A percentile compares a stretch with the other conserved stretches of the same genome.
phyloP scores from a whole-genome alignment of 2,329 filamentous ascomycete species.

The Trichoderma polysporum region DNA sequence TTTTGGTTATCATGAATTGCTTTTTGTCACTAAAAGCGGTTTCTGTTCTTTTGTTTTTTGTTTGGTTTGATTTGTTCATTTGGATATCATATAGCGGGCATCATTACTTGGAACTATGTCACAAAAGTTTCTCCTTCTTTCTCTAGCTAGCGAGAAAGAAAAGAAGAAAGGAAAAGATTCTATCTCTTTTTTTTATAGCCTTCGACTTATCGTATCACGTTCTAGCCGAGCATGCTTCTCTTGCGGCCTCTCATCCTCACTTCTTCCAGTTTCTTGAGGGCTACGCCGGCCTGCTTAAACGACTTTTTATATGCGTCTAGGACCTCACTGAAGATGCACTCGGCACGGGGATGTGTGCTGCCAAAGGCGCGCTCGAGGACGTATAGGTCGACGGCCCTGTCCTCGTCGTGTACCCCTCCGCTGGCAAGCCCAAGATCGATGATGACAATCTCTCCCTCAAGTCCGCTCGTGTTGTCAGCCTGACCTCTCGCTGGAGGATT shows the following conservation, averaged over 20 bases:
- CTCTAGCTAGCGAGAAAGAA: not conserved
- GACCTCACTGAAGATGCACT: slow-evolving; percentile 71
- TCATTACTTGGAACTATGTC: slow-evolving; percentile 24
- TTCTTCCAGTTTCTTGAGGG: slow-evolving; percentile 82
- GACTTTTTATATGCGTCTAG: slow-evolving; percentile 70
- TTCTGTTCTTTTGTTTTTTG: slow-evolving; percentile 5
- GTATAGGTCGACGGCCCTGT: slow-evolving; percentile 93
- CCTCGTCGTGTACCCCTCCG: slow-evolving; percentile 81
- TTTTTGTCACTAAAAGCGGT: slow-evolving; percentile 13
- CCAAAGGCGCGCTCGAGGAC: slow-evolving; percentile 93
- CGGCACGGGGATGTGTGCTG: slow-evolving; percentile 87
- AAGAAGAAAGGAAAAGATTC: not conserved
- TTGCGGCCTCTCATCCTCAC: slow-evolving; percentile 93
- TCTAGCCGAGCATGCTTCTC: slow-evolving; percentile 88
- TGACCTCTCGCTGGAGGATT: slow-evolving; percentile 33
- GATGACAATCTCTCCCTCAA: slow-evolving; percentile 76
- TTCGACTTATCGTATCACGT: not conserved
- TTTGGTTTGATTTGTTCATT: slow-evolving; percentile 18
- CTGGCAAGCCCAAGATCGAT: slow-evolving; percentile 94
- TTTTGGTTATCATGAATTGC: not conserved
- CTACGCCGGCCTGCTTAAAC: slow-evolving; percentile 72
- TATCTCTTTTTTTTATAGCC: not conserved
- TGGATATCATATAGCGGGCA: slow-evolving; percentile 35
- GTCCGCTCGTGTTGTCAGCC: slow-evolving; percentile 27
- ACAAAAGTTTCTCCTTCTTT: not conserved